Evolutionary conservation across 148 eudicot genomes (phyloP), one percentile per base, ranked within the genome.

Genomic region (Tetragonia tetragonoides): DNA sequence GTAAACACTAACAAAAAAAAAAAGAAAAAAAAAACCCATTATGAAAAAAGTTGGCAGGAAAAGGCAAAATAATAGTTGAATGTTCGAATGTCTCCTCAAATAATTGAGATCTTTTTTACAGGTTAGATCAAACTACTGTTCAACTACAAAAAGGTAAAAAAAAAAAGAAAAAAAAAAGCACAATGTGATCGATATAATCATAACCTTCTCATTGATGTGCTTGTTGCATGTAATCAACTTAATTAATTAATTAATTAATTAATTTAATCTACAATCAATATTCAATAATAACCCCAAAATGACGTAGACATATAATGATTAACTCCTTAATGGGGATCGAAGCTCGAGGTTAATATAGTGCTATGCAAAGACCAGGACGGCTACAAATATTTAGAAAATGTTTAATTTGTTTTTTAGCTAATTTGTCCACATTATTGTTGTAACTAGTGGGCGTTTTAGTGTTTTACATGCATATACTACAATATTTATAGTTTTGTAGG

Each of bases 261-360:
- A 28, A 34, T 14, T 12, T 5, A 10, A 37, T 65, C 11, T 11
- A 34, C 3, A 65, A 65, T 3, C 6, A 15, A 28, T 28, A 28
- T 28, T 28, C 34, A 28, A 42, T 67, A 10, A 21, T 0, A 5
- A 23, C 6, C 11, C 10, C 2, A 67, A 66, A 66, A 66, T 53
- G 39, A 68, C 53, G 63, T 76, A 37, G 28, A 66, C 24, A 10
- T 37, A 77, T 68, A 23, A 69, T 77, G 41, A 77, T 69, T 23
- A 68, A 41, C 2, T 28, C 20, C 74, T 59, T 57, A 77, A 59
- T 77, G 57, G 80, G 72, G 80, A 77, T 77, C 80, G 65, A 70
- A n/a, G 80, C 80, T 77, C 80, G 74, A 77, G 80, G 74, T 64
- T 28, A 56, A 1, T 11, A 56, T 56, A 8, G 61, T 56, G 61